phyloP scores from a whole-genome alignment of 495 filamentous ascomycete genomes.

The Neurospora tetrasperma region DNA sequence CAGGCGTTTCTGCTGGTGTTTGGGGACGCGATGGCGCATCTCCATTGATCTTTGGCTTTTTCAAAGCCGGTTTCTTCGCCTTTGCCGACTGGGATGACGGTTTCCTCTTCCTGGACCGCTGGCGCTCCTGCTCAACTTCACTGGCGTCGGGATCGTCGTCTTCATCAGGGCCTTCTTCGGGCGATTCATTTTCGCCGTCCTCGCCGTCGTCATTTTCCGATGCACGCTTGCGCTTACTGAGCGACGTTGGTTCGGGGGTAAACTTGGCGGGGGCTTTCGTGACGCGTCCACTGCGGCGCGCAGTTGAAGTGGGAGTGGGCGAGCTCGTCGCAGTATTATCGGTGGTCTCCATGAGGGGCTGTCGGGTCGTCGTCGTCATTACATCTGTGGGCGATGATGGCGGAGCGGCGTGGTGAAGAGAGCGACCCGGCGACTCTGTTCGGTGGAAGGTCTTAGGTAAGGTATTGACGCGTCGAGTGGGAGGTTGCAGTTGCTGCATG shows the following conservation, averaged over 20 bases:
- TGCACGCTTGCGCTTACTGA: constrained; percentile 47
- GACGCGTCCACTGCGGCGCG: constrained; percentile 73
- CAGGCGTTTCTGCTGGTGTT: background rate
- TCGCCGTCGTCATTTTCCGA: constrained; percentile 38
- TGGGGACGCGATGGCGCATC: constrained; percentile 24
- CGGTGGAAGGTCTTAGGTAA: constrained; percentile 5
- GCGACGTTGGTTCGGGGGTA: constrained; percentile 34
- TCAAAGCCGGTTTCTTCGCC: constrained; percentile 51
- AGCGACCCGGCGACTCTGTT: constrained; percentile 7
- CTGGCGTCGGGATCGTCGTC: constrained; percentile 39
- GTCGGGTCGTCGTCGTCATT: constrained; percentile 21
- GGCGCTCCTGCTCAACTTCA: constrained; percentile 34
- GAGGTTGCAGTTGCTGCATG: constrained; percentile 1
- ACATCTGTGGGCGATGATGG: constrained; percentile 20
- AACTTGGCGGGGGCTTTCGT: constrained; percentile 63
- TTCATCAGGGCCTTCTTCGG: constrained; percentile 37
- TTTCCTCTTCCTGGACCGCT: constrained; percentile 20
- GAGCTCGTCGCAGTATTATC: constrained; percentile 48
- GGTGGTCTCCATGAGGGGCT: constrained; percentile 41
- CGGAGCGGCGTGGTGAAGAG: constrained; percentile 2
- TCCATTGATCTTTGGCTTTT: constrained; percentile 68
- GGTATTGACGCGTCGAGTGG: constrained; percentile 24
- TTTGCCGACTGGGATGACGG: constrained; percentile 29
- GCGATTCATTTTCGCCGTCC: constrained; percentile 45
- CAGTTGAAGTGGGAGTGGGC: constrained; percentile 35